Base-by-base conservation (phyloP, 2,329 filamentous ascomycete species). In the Xylaria sp. region DNA sequence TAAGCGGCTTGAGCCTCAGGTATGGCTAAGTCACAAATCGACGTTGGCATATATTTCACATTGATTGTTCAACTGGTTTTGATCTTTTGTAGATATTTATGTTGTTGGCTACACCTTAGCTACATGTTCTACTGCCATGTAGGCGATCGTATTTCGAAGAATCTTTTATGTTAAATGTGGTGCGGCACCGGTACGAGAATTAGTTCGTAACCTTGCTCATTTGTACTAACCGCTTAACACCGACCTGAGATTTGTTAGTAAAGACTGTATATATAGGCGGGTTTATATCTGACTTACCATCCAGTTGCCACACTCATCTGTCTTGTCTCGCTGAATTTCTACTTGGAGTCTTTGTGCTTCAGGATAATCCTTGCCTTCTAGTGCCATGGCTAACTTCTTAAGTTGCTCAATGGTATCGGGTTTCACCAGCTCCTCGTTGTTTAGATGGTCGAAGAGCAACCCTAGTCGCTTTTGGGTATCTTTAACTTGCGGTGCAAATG, bases 361-460 rank as follows among this genome's bases (percentile, higher is more conserved):
- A 50, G 89, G 86, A 73, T 92, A 94, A 74, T 96, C 85, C 82
- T 89, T 90, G 64, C 83, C 80, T 74, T 92, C 88, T 63, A 97
- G 80, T 29, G 91, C 88, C 70, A 88, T 82, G 9, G 92, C 87
- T 35, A 94, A 82, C 74, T 89, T 83, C 9, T 85, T 84, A 75
- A 94, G 84, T 77, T 90, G 85, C 69, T 88, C 85, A 59, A 94
- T 87, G 0, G 92, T 98, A 76, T 92, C 91, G 1, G 92, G 88
- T 82, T 92, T 92, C 63, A 98, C 85, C 48, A 98, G 84, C 77
- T 98, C 94, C 77, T 94, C 92, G 73, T 98, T 98, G 86, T 98
- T 99, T 55, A 99, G 85, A 80, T 98, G 94, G 78, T 99, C 95
- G 79, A 98, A 98, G n/a, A 99, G 84, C 59, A 98, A 90, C 75